Evolutionary conservation across 2,329 filamentous ascomycete genomes (phyloP), one percentile per base, ranked within the genome.

Genomic region (Aspergillus glaucus): DNA sequence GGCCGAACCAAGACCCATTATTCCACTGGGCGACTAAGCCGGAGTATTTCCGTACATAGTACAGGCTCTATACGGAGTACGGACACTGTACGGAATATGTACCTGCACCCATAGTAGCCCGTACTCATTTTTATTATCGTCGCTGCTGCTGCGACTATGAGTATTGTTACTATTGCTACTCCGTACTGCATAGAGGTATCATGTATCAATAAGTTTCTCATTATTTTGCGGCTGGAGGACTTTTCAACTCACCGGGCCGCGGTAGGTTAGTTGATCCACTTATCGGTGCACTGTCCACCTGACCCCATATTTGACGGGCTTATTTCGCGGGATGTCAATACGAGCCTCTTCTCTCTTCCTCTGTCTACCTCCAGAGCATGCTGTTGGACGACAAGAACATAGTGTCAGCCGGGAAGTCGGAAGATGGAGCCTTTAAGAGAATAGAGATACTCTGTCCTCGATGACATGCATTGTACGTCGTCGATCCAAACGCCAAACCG

Each of bases 381-480:
- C 26, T 30, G 26, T 30, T 30, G 26, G 26, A 30, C 26, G 10
- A 30, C 26, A 30, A 8, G 26, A 9, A 30, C 26, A 30, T 30
- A 30, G 26, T 30, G 10, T 30, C 26, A 30, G 26, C 26, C 26
- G 26, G 26, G 10, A 30, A 30, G 10, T 30, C 26, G 26, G 26
- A 30, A 30, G 10, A 37, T 37, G 34, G 17, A 17, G 34, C 17
- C 34, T 30, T 30, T 30, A 30, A 12, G 8, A 36, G n/a, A 36
- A 36, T 36, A 36, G 32, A 28, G 26, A 30, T 30, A 30, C 26
- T 12, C 34, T 36, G 8, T 36, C 14, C 34, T 36, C 26, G 37
- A 54, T 54, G 51, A 54, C 51, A 52, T 54, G 51, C 51, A 54
- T 45, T 34, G 14, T 37, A 43, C 43, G 43, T 41, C 43, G 50